These are phyloP conservation scores for Letharia columbiana DNA, from an alignment of 495 filamentous ascomycete genomes.

Conservation along the genomic window DNA sequence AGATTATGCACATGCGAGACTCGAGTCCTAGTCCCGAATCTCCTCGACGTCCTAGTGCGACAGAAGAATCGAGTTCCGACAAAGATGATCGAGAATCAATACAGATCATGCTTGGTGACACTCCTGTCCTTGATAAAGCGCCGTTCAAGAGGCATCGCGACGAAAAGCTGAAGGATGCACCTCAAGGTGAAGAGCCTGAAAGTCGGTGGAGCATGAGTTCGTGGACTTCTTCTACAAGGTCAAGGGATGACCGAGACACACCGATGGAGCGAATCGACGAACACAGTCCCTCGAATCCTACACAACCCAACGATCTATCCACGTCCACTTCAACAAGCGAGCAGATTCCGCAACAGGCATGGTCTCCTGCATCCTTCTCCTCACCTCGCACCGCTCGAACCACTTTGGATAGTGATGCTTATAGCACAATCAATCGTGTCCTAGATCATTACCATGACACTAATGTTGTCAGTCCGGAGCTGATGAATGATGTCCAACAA, in stretches of 20 bases:
- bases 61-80: slow-evolving; percentile 37
- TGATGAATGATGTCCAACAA: slow-evolving; percentile 28
- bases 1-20: slow-evolving; percentile 46
- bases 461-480: slow-evolving; percentile 24
- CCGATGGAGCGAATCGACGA: slow-evolving; percentile 27
- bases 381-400: slow-evolving; percentile 23
- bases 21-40: slow-evolving; percentile 27
- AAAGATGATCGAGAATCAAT: slow-evolving; percentile 51
- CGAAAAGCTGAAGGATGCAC: slow-evolving; percentile 24
- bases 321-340: slow-evolving; percentile 21
- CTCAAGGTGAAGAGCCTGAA: slow-evolving; percentile 24
- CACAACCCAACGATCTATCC: slow-evolving; percentile 16
- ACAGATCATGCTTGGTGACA: slow-evolving; percentile 49
- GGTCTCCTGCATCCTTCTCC: slow-evolving; percentile 23
- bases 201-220: slow-evolving; percentile 46
- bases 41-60: slow-evolving; percentile 28
- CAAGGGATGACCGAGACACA: slow-evolving; percentile 30
- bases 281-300: slow-evolving; percentile 14
- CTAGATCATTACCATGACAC: slow-evolving; percentile 37
- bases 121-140: slow-evolving; percentile 34
- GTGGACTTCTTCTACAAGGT: slow-evolving; percentile 42
- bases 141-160: slow-evolving; percentile 30
- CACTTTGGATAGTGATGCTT: slow-evolving; percentile 36
- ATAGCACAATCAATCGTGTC: slow-evolving; percentile 36
- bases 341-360: slow-evolving; percentile 23